These are phyloP conservation scores for Alternaria consortialis DNA, from an alignment of 2,329 filamentous ascomycete species.

Conservation along the genomic window DNA sequence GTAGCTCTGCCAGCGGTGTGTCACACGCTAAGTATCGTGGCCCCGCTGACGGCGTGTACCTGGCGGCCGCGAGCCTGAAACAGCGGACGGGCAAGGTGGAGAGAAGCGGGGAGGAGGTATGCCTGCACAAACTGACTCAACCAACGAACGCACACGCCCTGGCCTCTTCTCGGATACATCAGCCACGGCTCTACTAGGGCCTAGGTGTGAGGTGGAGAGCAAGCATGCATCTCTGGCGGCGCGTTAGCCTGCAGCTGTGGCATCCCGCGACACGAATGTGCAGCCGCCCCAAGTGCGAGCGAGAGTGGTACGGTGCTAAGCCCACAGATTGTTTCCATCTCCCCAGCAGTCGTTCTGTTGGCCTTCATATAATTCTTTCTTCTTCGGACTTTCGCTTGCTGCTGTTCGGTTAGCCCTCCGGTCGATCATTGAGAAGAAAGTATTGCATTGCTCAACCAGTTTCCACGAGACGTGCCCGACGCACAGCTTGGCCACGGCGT, in stretches of 20 bases:
- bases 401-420: conserved; percentile 19
- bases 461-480: conserved; percentile 22
- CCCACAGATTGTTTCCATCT: conserved; percentile 10
- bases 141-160: conserved; percentile 21
- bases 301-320: conserved; percentile 23
- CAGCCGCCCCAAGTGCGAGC: conserved; percentile 22
- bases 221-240: conserved; percentile 19
- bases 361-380: conserved; percentile 18
- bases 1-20: conserved; percentile 30
- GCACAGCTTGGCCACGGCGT: conserved; percentile 22
- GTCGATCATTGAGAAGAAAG: conserved; percentile 18
- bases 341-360: conserved; percentile 7
- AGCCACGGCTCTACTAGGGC: conserved; percentile 24
- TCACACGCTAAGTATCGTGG: conserved; percentile 27
- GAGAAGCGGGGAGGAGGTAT: conserved; percentile 26
- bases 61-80: conserved; percentile 35
- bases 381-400: conserved; percentile 9
- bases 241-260: conserved; percentile 30
- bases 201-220: conserved; percentile 21
- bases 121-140: conserved; percentile 15
- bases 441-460: conserved; percentile 1
- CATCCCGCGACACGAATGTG: conserved; percentile 33
- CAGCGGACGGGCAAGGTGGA: conserved; percentile 31
- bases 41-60: conserved; percentile 24
- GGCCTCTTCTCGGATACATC: conserved; percentile 26